Evolutionary conservation across 1,284 basidiomycete genomes (phyloP), one percentile per base, ranked within the genome.

Genomic region (Microbotryomycetes sp.): DNA sequence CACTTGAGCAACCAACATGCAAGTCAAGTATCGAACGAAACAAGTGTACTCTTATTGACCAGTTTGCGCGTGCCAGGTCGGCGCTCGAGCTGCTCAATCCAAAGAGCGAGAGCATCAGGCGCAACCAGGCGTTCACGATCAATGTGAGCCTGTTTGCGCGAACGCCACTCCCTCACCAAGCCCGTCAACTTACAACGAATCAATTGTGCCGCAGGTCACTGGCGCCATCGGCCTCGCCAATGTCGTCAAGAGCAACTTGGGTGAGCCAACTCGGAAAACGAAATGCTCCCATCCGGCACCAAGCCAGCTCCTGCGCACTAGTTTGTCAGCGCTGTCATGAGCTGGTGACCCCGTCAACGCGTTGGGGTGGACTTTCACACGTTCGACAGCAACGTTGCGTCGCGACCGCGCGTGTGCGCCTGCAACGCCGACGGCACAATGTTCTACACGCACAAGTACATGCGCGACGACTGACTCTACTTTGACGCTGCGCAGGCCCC

Each of bases 151-250:
- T 4, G 2, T 31, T 6, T 1, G 35, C 13, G 5, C 15, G 6
- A 4, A 5, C 3, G 18, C 45, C 30, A 1, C 30, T 45, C 16
- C 26, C 0, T 13, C 2, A 3, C 1, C n/a, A 29, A 52, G 24
- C 50, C 16, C 11, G 15, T 73, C 73, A 71, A 73, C 72, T 66
- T 72, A 72, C 45, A 66, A 74, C 52, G 73, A 73, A 68, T 69
- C 73, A 47, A 70, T 74, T 64, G 73, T 74, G 66, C 70, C 21
- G 24, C 57, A 65, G 63, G 60, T 57, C 4, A 88, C 83, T 74
- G 94, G 94, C 71, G 96, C 96, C 59, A 90, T 97, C 81, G 94
- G 96, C 71, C 86, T 99, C 59, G 96, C 96, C 41, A 89, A 85
- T 76, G 94, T 99, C 61, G 94, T 99, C 70, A 94, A 92, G 80